These are phyloP conservation scores for Boletus coccyginus DNA, from an alignment of 768 basidiomycete species.

Conservation along the genomic window DNA sequence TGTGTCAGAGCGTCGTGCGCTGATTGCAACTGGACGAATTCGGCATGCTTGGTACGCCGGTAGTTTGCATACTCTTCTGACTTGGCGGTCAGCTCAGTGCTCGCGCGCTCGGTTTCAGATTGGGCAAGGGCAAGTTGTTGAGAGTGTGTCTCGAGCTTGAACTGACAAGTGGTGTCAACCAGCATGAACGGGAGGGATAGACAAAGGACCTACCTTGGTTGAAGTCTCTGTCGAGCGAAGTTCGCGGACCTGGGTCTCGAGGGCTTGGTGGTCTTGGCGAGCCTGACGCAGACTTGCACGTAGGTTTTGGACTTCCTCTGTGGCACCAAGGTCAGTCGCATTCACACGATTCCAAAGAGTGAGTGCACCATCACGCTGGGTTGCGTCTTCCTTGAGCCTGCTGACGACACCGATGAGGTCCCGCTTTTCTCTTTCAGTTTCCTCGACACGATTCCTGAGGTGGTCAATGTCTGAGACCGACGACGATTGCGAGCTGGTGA, in stretches of 20 bases:
- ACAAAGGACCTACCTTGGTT: conserved; percentile 51
- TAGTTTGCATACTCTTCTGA: conserved; percentile 83
- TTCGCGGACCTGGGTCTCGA: conserved; percentile 71
- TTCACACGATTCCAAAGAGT: not conserved
- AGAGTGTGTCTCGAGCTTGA: conserved; percentile 79
- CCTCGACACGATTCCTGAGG: conserved; percentile 61
- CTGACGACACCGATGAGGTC: conserved; percentile 83
- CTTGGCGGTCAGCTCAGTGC: conserved; percentile 64
- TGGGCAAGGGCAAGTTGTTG: conserved; percentile 80
- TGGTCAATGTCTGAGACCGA: conserved; percentile 61
- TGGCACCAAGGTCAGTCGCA: not conserved
- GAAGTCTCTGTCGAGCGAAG: conserved; percentile 73
- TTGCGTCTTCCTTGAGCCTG: conserved; percentile 72
- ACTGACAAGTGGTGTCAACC: conserved; percentile 41
- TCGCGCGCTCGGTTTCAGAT: conserved; percentile 70
- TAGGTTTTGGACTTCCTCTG: conserved; percentile 72
- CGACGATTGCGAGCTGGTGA: conserved; percentile 57
- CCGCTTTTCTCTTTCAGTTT: conserved; percentile 86
- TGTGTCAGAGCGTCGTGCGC: conserved; percentile 72
- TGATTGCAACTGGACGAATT: conserved; percentile 72
- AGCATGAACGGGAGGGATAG: not conserved
- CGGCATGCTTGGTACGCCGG: conserved; percentile 76
- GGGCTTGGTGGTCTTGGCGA: conserved; percentile 64
- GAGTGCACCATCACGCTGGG: conserved; percentile 68
- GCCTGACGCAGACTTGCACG: conserved; percentile 70